phyloP scores from a whole-genome alignment of 331 rosid genomes.

The Malus hybrid region DNA sequence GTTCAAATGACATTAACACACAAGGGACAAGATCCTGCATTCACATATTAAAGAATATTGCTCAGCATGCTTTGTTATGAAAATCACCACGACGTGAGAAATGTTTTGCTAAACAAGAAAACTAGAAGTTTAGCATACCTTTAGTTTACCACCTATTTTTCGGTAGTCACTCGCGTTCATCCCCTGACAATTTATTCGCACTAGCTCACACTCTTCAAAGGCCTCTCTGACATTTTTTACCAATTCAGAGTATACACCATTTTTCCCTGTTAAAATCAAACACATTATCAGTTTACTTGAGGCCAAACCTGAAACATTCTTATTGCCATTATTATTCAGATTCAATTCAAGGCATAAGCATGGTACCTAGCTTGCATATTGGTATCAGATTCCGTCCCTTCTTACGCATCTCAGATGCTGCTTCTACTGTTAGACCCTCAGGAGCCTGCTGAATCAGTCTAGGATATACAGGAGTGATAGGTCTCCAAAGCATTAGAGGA shows the following conservation, averaged over 20 bases:
- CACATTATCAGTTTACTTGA: background rate
- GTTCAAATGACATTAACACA: constrained; percentile 67
- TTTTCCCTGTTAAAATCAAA: constrained; percentile 54
- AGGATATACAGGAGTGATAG: constrained; percentile 82
- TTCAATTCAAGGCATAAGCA: background rate
- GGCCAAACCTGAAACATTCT: background rate
- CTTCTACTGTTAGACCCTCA: constrained; percentile 64
- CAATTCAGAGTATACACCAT: constrained; percentile 74
- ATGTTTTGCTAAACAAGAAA: background rate
- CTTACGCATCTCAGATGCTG: constrained; percentile 66
- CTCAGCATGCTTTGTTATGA: background rate
- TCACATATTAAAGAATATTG: constrained; percentile 5
- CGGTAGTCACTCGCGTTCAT: constrained; percentile 78
- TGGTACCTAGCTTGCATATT: constrained; percentile 72
- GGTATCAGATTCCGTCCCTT: constrained; percentile 70
- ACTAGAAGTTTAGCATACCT: constrained; percentile 35
- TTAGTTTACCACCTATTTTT: constrained; percentile 88
- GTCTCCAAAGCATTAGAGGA: constrained; percentile 99
- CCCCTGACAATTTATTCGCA: constrained; percentile 80
- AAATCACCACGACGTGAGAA: background rate
- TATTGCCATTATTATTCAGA: background rate
- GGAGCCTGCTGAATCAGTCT: constrained; percentile 58
- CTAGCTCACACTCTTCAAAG: constrained; percentile 87
- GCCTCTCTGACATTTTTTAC: constrained; percentile 72
- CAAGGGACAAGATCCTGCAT: constrained; percentile 96